Percentiles rank a stretch among this genome's conserved stretches.
These are phyloP conservation scores for Fusarium sp. DNA, from an alignment of 2,329 filamentous ascomycete genomes.

Conservation along the genomic window DNA sequence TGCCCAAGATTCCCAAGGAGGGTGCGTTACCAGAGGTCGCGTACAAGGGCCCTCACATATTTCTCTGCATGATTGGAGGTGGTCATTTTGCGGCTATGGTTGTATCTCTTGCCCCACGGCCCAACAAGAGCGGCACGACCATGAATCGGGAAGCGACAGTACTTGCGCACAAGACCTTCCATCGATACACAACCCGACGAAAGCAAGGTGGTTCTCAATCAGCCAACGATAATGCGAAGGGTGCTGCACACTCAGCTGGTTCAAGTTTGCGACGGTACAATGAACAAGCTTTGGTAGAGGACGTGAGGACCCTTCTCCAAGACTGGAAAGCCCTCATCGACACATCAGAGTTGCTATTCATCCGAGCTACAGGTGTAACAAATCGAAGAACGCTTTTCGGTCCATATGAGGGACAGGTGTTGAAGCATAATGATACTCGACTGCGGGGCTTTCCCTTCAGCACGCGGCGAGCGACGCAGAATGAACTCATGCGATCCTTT, in stretches of 20 bases:
- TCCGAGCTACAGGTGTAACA: conserved; percentile 87
- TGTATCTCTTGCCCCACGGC: conserved; percentile 85
- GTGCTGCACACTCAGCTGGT: conserved; percentile 92
- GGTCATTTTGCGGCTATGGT: conserved; percentile 98
- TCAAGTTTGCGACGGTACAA: conserved; percentile 92
- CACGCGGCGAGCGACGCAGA: conserved; percentile 90
- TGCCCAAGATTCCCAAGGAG: conserved; percentile 67
- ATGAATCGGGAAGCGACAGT: conserved; percentile 89
- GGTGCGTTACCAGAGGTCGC: conserved; percentile 65
- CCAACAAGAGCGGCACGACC: conserved; percentile 74
- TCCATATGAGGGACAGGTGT: conserved; percentile 87
- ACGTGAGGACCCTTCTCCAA: conserved; percentile 81
- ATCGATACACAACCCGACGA: conserved; percentile 93
- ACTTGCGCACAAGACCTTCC: conserved; percentile 96
- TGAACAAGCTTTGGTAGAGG: conserved; percentile 88
- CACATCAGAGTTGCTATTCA: conserved; percentile 84
- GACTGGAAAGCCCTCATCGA: conserved; percentile 92
- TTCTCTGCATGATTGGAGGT: conserved; percentile 98
- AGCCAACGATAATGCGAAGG: conserved; percentile 93
- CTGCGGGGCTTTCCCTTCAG: conserved; percentile 93
- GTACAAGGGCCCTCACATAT: conserved; percentile 84
- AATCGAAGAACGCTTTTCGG: conserved; percentile 91
- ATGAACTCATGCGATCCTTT: conserved; percentile 93
- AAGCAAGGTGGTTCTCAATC: conserved; percentile 98
- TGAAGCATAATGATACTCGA: conserved; percentile 81